Evolutionary conservation across 2,329 filamentous ascomycete genomes (phyloP).

Genomic region (Stachybotrys chartarum): DNA sequence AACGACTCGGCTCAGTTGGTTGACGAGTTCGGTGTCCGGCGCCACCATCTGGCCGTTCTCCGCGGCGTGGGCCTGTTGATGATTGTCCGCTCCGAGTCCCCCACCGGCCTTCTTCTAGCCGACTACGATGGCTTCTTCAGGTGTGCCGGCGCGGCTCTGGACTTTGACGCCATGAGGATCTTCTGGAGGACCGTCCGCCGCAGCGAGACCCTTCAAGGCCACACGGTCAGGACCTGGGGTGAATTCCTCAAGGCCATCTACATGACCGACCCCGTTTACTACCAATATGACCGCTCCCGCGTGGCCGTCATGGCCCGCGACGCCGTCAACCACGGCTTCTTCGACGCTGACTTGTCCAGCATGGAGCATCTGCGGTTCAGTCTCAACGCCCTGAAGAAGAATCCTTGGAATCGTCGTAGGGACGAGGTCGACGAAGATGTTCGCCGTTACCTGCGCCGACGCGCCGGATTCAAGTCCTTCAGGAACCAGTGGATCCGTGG

Average conservation of each 20-base stretch:
- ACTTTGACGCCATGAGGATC: constrained; percentile 17
- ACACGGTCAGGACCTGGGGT: constrained; percentile 22
- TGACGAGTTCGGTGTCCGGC: constrained; percentile 38
- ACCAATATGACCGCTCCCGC: constrained; percentile 34
- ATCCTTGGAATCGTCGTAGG: constrained; percentile 22
- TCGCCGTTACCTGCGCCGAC: constrained; percentile 16
- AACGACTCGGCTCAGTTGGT: constrained; percentile 28
- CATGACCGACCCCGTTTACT: constrained; percentile 37
- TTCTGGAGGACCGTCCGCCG: too few species aligned
- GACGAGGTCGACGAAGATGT: constrained; percentile 15
- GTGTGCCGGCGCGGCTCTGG: constrained; percentile 36
- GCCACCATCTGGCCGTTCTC: constrained; percentile 30
- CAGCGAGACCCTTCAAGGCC: too few species aligned
- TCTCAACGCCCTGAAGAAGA: constrained; percentile 14
- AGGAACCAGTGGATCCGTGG: constrained; percentile 19
- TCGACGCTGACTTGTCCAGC: constrained; percentile 11
- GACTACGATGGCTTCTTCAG: constrained; percentile 40
- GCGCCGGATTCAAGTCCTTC: constrained; percentile 15
- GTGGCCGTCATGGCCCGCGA: constrained; percentile 33
- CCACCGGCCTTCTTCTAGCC: constrained; percentile 19
- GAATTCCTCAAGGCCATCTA: constrained; percentile 44
- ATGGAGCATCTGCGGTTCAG: constrained; percentile 23
- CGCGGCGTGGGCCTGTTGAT: constrained; percentile 25
- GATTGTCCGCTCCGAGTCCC: constrained; percentile 19
- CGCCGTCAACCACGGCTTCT: constrained; percentile 16